Evolutionary conservation across 345 rosid genomes (phyloP), one percentile per base, ranked within the genome.

Genomic region (Sonneratia alba): DNA sequence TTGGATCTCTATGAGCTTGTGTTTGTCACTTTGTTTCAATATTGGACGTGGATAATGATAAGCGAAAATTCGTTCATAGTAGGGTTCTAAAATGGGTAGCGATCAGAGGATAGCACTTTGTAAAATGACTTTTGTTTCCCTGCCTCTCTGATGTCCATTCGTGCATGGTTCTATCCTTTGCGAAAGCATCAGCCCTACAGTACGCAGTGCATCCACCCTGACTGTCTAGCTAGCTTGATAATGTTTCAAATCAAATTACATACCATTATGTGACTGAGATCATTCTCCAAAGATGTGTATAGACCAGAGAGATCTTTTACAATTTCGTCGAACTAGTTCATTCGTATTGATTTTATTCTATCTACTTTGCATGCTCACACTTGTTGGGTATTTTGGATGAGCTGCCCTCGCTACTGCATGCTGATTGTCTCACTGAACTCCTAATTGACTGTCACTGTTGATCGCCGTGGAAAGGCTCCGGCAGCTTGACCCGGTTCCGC

Each of bases 401-500:
- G 61, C 22, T 55, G 61, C 6, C 19, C 61, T 19, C 18, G 21
- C 24, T 55, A 55, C 61, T 19, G n/a, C 6, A 55, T 61, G 36
- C 27, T 56, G 62, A 56, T 55, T 56, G 62, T 56, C 7, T 1
- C n/a, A 9, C 10, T 56, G 24, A 8, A 5, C 14, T 61, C 36
- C 45, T 42, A 42, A 42, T 42, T 42, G 10, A 42, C 45, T 1
- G 32, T 27, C 32, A 27, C 45, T 42, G 10, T 4, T 9, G 45
- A 42, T 42, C 2, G 45, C 45, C 45, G 6, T 42, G 45, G 10
- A 42, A 21, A 36, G 70, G 64, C 0, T 22, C 64, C 16, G 27
- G 76, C 64, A 53, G 61, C 32, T 70, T 34, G 61, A 70, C 12
- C 64, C 42, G 55, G 56, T 95, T 90, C 81, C 86, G 96, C 55